These are phyloP conservation scores for Phytophthora sp. DNA, from an alignment of 352 stramenopile genomes.

Conservation along the genomic window DNA sequence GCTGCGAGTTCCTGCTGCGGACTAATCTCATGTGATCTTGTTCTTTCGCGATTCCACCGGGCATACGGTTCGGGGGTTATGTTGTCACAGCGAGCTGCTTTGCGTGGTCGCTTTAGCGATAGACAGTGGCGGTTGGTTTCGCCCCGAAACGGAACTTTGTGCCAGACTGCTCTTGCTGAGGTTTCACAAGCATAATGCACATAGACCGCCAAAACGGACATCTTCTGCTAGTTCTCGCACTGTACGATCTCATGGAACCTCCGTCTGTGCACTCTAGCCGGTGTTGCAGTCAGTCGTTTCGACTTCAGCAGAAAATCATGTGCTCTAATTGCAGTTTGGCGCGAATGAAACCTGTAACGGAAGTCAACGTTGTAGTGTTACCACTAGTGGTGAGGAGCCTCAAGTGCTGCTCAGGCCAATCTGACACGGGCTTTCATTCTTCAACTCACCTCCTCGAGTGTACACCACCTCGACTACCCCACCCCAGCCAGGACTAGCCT, in stretches of 20 bases:
- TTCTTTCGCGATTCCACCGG: too few relatives aligned
- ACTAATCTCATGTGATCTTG: too few relatives aligned
- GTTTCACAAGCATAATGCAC: too few relatives aligned
- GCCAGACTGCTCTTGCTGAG: background rate
- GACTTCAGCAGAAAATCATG: constrained; percentile 1
- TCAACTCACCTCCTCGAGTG: constrained; percentile 26
- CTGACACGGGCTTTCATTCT: constrained; percentile 15
- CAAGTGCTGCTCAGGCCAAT: background rate
- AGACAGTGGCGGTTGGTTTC: constrained; percentile 8
- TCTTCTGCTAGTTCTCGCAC: background rate
- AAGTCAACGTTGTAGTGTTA: constrained; percentile 6
- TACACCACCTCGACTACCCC: constrained; percentile 17
- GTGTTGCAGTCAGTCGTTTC: constrained; percentile 28
- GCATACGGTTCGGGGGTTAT: too few relatives aligned
- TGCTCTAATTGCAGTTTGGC: constrained; percentile 21
- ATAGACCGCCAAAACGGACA: constrained; percentile 28
- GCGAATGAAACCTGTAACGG: constrained; percentile 23
- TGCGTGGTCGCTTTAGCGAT: too few relatives aligned
- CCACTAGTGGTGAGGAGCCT: too few relatives aligned
- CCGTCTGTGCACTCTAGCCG: constrained; percentile 10
- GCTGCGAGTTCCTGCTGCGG: too few relatives aligned
- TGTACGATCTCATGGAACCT: constrained; percentile 20
- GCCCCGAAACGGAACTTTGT: background rate
- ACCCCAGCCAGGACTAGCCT: background rate
- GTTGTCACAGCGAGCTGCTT: background rate